Evolutionary conservation across 2,329 filamentous ascomycete genomes (phyloP).

Genomic region (Penicillium italicum): DNA sequence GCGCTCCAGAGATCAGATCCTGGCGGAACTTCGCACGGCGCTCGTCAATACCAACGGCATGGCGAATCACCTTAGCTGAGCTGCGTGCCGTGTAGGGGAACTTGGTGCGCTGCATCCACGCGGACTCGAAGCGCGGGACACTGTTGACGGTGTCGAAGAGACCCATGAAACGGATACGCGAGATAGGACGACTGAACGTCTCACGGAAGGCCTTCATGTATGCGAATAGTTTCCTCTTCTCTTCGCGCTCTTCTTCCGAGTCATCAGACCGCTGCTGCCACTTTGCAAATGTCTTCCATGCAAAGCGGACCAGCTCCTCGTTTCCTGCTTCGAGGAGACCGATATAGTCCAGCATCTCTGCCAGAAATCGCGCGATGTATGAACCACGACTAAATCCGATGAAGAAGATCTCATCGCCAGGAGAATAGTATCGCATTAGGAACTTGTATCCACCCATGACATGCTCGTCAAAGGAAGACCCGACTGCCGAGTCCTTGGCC

Average conservation of each 20-base stretch:
- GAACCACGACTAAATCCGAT: conserved; percentile 71
- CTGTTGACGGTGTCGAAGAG: conserved; percentile 81
- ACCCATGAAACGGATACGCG: conserved; percentile 70
- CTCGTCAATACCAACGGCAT: conserved; percentile 58
- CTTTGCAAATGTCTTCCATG: conserved; percentile 60
- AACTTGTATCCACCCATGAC: conserved; percentile 81
- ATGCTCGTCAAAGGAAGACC: conserved; percentile 75
- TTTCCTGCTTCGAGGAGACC: conserved; percentile 77
- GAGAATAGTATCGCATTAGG: conserved; percentile 68
- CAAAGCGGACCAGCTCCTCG: conserved; percentile 79
- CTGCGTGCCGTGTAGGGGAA: conserved; percentile 60
- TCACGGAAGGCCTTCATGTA: conserved; percentile 79
- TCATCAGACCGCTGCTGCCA: conserved; percentile 39
- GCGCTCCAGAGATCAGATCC: conserved; percentile 51
- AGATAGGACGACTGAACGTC: conserved; percentile 73
- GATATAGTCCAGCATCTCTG: conserved; percentile 81
- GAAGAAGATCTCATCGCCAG: conserved; percentile 61
- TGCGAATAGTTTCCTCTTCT: conserved; percentile 55
- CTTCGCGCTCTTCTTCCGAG: conserved; percentile 27
- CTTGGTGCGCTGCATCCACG: conserved; percentile 69
- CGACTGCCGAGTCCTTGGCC: conserved; percentile 66
- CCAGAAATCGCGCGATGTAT: conserved; percentile 70
- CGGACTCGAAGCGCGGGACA: conserved; percentile 70
- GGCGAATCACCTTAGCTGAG: conserved; percentile 54
- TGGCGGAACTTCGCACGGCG: conserved; percentile 57